These are phyloP conservation scores for rapeseed (Brassica napus) DNA, from an alignment of 345 rosid species.

Conservation along the genomic window Da-Ae NC_063439.1:24551501-24552000, in stretches of 20 bases:
- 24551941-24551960: constrained; percentile 56
- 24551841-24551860: constrained; percentile 75
- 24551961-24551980: constrained; percentile 43
- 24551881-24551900: constrained; percentile 47
- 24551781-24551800: constrained; percentile 47
- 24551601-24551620: constrained; percentile 86
- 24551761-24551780: constrained; percentile 53
- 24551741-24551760: constrained; percentile 54
- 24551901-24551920: constrained; percentile 74
- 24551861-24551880: constrained; percentile 68
- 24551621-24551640: constrained; percentile 68
- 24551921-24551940: constrained; percentile 65
- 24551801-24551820: constrained; percentile 58
- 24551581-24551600: constrained; percentile 50
- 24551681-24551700: constrained; percentile 73
- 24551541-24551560: constrained; percentile 40
- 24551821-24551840: constrained; percentile 67
- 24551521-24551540: constrained; percentile 64
- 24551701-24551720: constrained; percentile 56
- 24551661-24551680: constrained; percentile 75
- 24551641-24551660: constrained; percentile 72
- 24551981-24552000: constrained; percentile 73
- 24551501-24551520: constrained; percentile 53
- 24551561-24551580: constrained; percentile 16
- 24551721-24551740: neutral